Percentiles rank a stretch among this genome's conserved stretches.
Conservation (phyloP, 140 eudicot species). For the Anethum foeniculum region DNA sequence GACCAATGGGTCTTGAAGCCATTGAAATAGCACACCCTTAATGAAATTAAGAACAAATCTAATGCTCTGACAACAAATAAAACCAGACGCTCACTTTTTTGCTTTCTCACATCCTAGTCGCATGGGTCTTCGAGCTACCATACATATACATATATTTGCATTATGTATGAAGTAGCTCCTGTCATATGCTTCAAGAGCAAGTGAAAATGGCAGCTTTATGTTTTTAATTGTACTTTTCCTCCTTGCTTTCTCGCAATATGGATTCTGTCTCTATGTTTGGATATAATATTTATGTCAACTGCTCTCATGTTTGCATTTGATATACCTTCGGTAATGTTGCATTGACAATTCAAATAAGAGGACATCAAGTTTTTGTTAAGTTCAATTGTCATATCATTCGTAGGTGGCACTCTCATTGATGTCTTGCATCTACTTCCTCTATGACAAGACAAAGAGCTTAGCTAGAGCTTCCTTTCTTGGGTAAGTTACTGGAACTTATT, state of each 20-base stretch:
- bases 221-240: neutral
- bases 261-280: neutral
- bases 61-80: too few relatives aligned
- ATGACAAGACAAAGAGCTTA: slow-evolving; percentile 79
- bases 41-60: neutral
- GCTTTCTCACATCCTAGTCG: neutral
- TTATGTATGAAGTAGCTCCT: neutral
- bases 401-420: slow-evolving; percentile 77
- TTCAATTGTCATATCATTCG: neutral
- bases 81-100: too few relatives aligned
- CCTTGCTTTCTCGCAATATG: neutral
- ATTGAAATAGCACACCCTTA: neutral
- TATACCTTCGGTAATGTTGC: neutral
- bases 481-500: slow-evolving; percentile 31
- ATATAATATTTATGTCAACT: neutral
- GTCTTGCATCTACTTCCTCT: slow-evolving; percentile 84
- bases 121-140: neutral
- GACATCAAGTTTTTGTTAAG: neutral
- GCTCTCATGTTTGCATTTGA: neutral
- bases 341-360: neutral
- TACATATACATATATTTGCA: neutral
- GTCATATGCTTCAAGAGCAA: neutral
- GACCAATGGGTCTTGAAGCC: neutral
- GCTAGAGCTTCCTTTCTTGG: slow-evolving; percentile 64
- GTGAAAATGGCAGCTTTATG: neutral